Base-by-base conservation (phyloP, 805 yeast species). In the Yamadazyma phyllophila region DNA sequence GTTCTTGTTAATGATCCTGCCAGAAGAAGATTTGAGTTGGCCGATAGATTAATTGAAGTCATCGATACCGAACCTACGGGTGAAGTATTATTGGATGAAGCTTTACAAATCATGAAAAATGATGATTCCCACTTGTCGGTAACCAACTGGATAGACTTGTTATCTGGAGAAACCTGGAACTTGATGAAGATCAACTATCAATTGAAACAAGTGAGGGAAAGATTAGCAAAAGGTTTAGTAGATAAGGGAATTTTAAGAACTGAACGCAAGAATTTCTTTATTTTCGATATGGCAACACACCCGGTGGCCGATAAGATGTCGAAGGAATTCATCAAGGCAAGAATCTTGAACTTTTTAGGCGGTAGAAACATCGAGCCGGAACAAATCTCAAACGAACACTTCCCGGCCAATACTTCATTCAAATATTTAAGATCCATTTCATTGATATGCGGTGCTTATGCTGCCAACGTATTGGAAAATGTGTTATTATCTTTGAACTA, bases 201-300 rank as follows among this genome's bases (percentile, higher is more conserved):
- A 69, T 78, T 94, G 64, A 94, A 94, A 62, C 99, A 94, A 70
- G 99, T 94, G 4, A 82, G 99, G 61, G 99, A 94, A 68, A 78
- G 99, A 56, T 75, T 94, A 52, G 96, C 97, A 45, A 94, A 94
- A 67, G 99, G 99, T 0, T 75, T 94, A 43, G 99, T 95, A 32
- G 99, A 94, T 66, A 94, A 94, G 69, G 98, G 99, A 16, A 84
- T 94, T 38, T 77, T 95, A 59, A 83, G 97, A 70, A 94, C 99
- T 7, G 99, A 94, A 67, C 82, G 96, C 65, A 89, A 91, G 63
- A 94, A 89, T 69, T 94, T 94, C 63, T 81, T 94, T 59, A 72
- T 94, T 44, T 94, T 94, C 58, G 99, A 94, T 66, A 94, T 94
- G 97, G 96, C 99, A 26, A 94, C 99, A 7, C 99, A 95, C 66